Evolutionary conservation across 306 rosid genomes (phyloP).

Genomic region (Rosa persica): DNA sequence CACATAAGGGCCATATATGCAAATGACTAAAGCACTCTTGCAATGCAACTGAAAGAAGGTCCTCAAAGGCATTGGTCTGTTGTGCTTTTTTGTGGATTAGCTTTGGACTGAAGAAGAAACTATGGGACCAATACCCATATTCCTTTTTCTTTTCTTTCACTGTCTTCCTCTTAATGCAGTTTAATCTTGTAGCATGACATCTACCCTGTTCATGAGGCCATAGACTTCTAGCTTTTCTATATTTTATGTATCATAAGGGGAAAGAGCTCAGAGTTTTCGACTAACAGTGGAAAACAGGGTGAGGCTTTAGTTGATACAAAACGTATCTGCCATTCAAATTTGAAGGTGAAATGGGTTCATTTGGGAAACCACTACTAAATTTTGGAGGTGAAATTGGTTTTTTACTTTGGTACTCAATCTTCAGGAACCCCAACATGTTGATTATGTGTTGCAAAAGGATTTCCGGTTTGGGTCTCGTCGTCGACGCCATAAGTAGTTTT

Average conservation of each 20-base stretch:
- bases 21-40: not conserved
- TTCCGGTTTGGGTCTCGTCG: too few relatives aligned
- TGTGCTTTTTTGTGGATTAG: not conserved
- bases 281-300: not conserved
- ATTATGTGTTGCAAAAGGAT: too few relatives aligned
- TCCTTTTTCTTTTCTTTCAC: not conserved
- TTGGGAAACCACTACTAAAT: too few relatives aligned
- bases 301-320: not conserved
- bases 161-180: constrained; percentile 13
- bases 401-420: too few relatives aligned
- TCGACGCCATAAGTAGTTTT: too few relatives aligned
- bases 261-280: not conserved
- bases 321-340: not conserved
- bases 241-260: not conserved
- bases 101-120: not conserved
- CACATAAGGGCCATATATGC: not conserved
- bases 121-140: not conserved
- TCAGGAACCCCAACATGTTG: too few relatives aligned
- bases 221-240: not conserved
- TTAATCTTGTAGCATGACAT: not conserved
- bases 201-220: not conserved
- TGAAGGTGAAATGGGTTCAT: not conserved
- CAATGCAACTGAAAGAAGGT: not conserved
- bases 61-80: not conserved
- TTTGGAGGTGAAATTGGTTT: too few relatives aligned